Evolutionary conservation across 805 yeast species (phyloP).

Genomic region (Cyberlindnera mrakii): DNA sequence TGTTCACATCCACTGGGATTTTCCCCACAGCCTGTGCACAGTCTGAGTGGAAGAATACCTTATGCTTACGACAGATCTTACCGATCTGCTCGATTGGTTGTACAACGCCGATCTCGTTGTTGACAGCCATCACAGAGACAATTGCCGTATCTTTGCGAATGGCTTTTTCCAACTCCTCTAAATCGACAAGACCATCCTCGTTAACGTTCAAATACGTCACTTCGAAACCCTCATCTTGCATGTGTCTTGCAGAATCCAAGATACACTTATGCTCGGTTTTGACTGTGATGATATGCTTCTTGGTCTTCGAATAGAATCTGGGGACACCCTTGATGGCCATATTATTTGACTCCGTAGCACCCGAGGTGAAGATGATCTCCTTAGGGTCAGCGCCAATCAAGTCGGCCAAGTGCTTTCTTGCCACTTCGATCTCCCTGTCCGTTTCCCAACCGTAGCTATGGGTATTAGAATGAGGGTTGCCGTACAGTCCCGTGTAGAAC

Average conservation of each 20-base stretch:
- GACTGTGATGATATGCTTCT: constrained; percentile 90
- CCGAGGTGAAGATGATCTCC: constrained; percentile 94
- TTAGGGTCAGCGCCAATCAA: constrained; percentile 91
- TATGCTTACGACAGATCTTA: constrained; percentile 71
- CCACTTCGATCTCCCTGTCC: constrained; percentile 81
- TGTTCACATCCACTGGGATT: constrained; percentile 86
- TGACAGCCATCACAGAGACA: constrained; percentile 94
- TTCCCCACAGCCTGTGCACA: constrained; percentile 98
- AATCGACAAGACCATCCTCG: constrained; percentile 69
- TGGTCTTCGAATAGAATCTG: constrained; percentile 82
- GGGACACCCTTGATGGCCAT: constrained; percentile 95
- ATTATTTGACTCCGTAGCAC: constrained; percentile 97
- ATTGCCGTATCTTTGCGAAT: constrained; percentile 87
- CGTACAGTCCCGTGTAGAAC: constrained; percentile 87
- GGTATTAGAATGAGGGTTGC: constrained; percentile 96
- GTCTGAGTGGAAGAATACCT: constrained; percentile 95
- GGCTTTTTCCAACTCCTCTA: constrained; percentile 72
- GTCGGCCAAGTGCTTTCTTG: constrained; percentile 76
- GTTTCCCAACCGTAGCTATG: constrained; percentile 99
- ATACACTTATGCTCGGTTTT: constrained; percentile 99
- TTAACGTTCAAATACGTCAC: constrained; percentile 88
- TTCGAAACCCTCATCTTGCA: constrained; percentile 96
- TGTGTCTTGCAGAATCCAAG: constrained; percentile 89
- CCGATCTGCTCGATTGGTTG: constrained; percentile 97
- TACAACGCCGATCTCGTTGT: constrained; percentile 95